Base-by-base conservation (phyloP, 1,139 yeast species). In the Pichia sp. region DNA sequence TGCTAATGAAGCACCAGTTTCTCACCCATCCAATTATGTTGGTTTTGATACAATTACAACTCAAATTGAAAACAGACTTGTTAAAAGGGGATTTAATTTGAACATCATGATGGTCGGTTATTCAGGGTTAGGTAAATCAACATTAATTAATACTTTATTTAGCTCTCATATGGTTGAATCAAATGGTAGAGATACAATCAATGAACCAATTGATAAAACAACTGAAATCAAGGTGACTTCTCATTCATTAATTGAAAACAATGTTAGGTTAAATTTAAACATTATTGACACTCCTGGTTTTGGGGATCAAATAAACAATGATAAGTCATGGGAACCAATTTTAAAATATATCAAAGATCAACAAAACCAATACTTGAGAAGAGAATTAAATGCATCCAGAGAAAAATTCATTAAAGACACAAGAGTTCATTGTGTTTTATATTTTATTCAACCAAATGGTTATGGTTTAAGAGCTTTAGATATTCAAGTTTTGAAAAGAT, bases 211-310 rank as follows among this genome's bases (percentile, higher is more conserved):
- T 56, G 85, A 85, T 53, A 84, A 86, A 61, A 92, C 98, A 42
- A 82, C 96, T 7, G 97, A 90, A 64, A 85, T 92, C 65, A 79
- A 83, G 59, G 84, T 85, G 32, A 76, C 82, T 39, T 69, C 81
- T 32, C 95, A 87, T 61, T 69, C 73, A 40, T 71, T 90, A 56
- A 68, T 80, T 51, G 98, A 92, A 68, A 90, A 88, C 65, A 86
- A 85, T 57, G 98, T 92, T 52, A 80, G 83, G 51, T 79, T 92
- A 65, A 84, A 85, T 61, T 71, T 92, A 56, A 90, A 88, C 59
- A 82, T 90, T 51, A 86, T 92, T 64, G 98, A 92, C 65, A 92
- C 97, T 9, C 97, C 97, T 13, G 98, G 98, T 9, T 92, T 88
- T 71, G 97, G 96, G 38, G 98, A 92, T 70, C 96, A 87, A 68